A percentile compares a stretch with the other conserved stretches of the same genome.
phyloP scores from a whole-genome alignment of 208 protist species.

The Wallacemonas sp. region DNA sequence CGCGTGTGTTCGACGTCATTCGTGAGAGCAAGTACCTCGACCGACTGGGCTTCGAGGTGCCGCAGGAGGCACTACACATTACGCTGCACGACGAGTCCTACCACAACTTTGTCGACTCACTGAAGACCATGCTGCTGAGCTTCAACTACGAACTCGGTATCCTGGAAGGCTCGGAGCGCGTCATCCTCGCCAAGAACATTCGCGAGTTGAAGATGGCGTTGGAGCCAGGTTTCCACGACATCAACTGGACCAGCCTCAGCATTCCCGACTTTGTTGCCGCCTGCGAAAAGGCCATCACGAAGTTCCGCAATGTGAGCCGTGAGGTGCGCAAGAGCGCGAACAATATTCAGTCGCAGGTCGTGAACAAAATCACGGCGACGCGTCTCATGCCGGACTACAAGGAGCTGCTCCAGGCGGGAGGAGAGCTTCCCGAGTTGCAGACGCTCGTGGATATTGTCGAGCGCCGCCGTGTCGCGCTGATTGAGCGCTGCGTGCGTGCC shows the following conservation, averaged over 20 bases:
- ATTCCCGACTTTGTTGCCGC: conserved; percentile 95
- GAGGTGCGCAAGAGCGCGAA: conserved; percentile 96
- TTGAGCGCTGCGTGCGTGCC: conserved; percentile 90
- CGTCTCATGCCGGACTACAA: conserved; percentile 81
- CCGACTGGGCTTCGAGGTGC: conserved; percentile 95
- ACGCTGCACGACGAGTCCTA: conserved; percentile 98
- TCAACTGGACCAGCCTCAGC: conserved; percentile 99
- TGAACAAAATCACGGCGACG: conserved; percentile 88
- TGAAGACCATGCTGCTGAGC: conserved; percentile 93
- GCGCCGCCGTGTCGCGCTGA: conserved; percentile 57
- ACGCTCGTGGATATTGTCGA: conserved; percentile 93
- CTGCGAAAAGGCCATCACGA: conserved; percentile 93
- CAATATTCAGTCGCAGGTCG: conserved; percentile 91
- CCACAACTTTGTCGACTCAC: conserved; percentile 91
- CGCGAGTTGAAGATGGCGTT: conserved; percentile 88
- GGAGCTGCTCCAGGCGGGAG: conserved; percentile 72
- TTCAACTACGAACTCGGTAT: conserved; percentile 89
- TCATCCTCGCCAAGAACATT: conserved; percentile 90
- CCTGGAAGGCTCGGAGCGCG: conserved; percentile 87
- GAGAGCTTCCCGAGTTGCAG: conserved; percentile 90
- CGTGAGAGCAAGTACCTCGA: conserved; percentile 98
- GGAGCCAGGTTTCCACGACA: conserved; percentile 92
- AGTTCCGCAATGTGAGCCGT: conserved; percentile 95
- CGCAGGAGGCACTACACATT: conserved; percentile 96
- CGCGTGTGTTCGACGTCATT: conserved; percentile 92